A percentile compares a stretch with the other conserved stretches of the same genome.
These are phyloP conservation scores for Phytophthora crassamura DNA, from an alignment of 352 stramenopile genomes.

Conservation along the genomic window DNA sequence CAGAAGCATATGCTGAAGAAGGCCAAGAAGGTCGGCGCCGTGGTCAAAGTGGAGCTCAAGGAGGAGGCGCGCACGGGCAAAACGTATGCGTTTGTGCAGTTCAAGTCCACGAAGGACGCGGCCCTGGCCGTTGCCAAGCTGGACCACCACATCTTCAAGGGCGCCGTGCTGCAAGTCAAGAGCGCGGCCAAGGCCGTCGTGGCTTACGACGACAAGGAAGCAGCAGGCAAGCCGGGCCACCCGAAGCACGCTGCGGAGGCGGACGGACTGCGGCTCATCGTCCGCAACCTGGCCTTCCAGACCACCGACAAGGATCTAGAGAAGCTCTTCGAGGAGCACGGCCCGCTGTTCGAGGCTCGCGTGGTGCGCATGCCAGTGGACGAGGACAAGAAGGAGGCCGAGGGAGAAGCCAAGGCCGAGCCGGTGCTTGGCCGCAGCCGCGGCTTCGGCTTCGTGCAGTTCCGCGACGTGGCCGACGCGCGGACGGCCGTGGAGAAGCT, in stretches of 20 bases:
- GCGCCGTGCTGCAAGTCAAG: conserved; percentile 69
- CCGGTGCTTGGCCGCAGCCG: conserved; percentile 64
- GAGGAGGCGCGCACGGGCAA: conserved; percentile 61
- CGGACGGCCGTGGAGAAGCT: conserved; percentile 70
- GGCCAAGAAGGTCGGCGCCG: conserved; percentile 71
- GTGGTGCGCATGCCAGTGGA: conserved; percentile 83
- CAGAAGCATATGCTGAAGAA: conserved; percentile 87
- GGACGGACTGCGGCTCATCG: conserved; percentile 79
- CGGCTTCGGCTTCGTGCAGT: conserved; percentile 89
- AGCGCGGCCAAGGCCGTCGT: conserved; percentile 43
- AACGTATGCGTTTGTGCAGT: conserved; percentile 72
- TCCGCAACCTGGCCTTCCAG: conserved; percentile 87
- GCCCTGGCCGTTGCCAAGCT: conserved; percentile 68
- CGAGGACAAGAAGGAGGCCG: conserved; percentile 40
- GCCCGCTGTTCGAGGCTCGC: conserved; percentile 69
- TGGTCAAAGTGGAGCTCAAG: conserved; percentile 67
- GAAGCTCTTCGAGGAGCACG: conserved; percentile 72
- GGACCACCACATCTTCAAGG: conserved; percentile 88
- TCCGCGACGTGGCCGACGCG: conserved; percentile 66
- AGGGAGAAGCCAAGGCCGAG: conserved; percentile 19
- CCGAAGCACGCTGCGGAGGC: conserved; percentile 40
- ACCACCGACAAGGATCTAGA: conserved; percentile 76
- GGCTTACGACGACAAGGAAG: conserved; percentile 25
- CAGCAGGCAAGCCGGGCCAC: conserved; percentile 29
- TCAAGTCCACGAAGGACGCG: conserved; percentile 61